Base-by-base conservation (phyloP, 2,329 filamentous ascomycete species). In the Paecilomyces variotii region DNA sequence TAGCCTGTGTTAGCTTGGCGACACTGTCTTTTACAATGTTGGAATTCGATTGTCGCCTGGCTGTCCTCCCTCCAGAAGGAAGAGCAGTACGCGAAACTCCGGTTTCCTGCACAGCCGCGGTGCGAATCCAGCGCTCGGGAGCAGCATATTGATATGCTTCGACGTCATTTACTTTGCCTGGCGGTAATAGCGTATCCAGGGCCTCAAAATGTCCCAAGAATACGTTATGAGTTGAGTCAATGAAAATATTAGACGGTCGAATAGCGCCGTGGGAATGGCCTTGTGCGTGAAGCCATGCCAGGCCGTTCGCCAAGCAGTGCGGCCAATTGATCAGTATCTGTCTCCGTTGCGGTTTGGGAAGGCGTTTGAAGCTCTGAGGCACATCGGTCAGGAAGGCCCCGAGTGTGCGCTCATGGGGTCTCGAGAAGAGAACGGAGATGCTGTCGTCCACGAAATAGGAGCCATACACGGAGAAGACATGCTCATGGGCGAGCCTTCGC, bases 131-230 rank as follows among this genome's bases (percentile, higher is more conserved):
- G 53, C 77, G 76, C 58, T 87, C 84, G 2, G 84, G 84, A 0
- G 84, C 79, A 3, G 79, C 78, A 64, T 86, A 86, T 52, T 84
- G 79, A 67, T 85, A 85, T 6, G 76, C 72, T 62, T 87, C 84
- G 50, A 80, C 79, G 54, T 82, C 79, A 60, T 82, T 78, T 14
- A 75, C 71, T 59, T 78, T 81, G 59, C 81, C 81, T 53, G 78
- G 80, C 55, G 74, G 75, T 39, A 84, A 78, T 28, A 86, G 78
- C 0, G 79, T 81, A 60, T 79, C 77, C 9, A 86, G 70, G 6
- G 77, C 80, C 53, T 82, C 82, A 60, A 85, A 80, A 59, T 86
- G 81, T 54, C 82, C 81, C 39, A 87, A 80, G 10, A 79, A 82
- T 56, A 87, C 82, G 11, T 74, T 72, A 62, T 82, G 84, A 30